phyloP scores from a whole-genome alignment of 441 rosid genomes.

The Populus tomentosa region DNA sequence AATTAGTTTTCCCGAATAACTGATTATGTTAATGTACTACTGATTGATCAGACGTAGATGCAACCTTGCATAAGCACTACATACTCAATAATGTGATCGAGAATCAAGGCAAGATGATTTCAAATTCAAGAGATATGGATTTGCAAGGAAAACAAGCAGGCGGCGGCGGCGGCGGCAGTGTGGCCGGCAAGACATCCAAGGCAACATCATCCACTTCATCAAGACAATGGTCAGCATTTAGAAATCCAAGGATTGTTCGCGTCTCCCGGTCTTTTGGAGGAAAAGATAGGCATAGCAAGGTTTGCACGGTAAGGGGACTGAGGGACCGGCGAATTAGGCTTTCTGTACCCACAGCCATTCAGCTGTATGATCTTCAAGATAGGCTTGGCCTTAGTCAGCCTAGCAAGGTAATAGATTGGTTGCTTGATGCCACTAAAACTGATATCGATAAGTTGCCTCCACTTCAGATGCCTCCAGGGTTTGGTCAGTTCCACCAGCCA shows the following conservation, averaged over 20 bases:
- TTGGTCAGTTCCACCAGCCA: slow-evolving; percentile 49
- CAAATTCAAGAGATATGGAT: slow-evolving; percentile 36
- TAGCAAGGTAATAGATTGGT: slow-evolving; percentile 92
- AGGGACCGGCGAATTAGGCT: slow-evolving; percentile 84
- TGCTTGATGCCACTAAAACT: slow-evolving; percentile 62
- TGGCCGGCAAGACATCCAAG: slow-evolving; percentile 22
- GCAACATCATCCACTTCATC: slow-evolving; percentile 43
- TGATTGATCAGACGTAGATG: too few relatives aligned
- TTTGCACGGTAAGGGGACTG: slow-evolving; percentile 80
- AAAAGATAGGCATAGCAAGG: slow-evolving; percentile 96
- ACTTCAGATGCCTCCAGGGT: slow-evolving; percentile 62
- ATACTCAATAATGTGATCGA: slow-evolving; percentile 25
- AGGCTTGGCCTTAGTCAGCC: slow-evolving; percentile 82
- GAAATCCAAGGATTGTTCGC: slow-evolving; percentile 85
- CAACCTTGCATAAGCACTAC: slow-evolving; percentile 3
- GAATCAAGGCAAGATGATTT: slow-evolving; percentile 35
- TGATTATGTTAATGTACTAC: neutral
- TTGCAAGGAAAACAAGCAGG: slow-evolving; percentile 56
- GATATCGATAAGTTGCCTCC: slow-evolving; percentile 96
- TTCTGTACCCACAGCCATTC: slow-evolving; percentile 88
- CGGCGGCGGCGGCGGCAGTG: slow-evolving; percentile 24
- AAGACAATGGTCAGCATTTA: slow-evolving; percentile 77
- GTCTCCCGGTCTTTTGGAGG: slow-evolving; percentile 81
- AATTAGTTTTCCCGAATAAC: neutral
- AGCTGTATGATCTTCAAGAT: slow-evolving; percentile 89